A percentile compares a stretch with the other conserved stretches of the same genome.
These are phyloP conservation scores for Xylariaceae sp. DNA, from an alignment of 2,329 filamentous ascomycete species.

Conservation along the genomic window DNA sequence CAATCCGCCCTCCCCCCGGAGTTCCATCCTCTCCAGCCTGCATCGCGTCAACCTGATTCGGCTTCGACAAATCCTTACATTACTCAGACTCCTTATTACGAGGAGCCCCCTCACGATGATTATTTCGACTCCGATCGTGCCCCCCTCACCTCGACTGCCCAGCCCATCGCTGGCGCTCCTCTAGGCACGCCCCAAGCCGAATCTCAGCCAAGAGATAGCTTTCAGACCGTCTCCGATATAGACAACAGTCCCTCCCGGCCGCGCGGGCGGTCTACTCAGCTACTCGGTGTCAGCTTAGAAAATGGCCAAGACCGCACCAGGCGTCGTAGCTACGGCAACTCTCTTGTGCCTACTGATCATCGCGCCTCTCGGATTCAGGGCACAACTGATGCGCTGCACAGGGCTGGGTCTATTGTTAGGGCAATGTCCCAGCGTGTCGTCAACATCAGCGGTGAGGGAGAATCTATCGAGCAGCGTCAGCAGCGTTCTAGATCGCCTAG, in stretches of 20 bases:
- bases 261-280: constrained; percentile 54
- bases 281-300: constrained; percentile 64
- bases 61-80: constrained; percentile 41
- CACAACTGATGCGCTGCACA: constrained; percentile 66
- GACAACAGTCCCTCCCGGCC: constrained; percentile 57
- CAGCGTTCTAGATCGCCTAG: constrained; percentile 63
- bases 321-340: constrained; percentile 63
- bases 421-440: constrained; percentile 97
- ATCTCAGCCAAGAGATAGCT: constrained; percentile 57
- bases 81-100: constrained; percentile 49
- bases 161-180: constrained; percentile 60
- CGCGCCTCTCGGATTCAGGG: constrained; percentile 68
- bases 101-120: constrained; percentile 47
- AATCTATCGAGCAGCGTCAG: constrained; percentile 76
- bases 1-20: constrained; percentile 62
- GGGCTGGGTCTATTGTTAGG: constrained; percentile 77
- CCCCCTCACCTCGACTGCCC: constrained; percentile 61
- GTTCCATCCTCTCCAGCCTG: constrained; percentile 45
- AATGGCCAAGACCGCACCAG: constrained; percentile 57
- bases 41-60: constrained; percentile 37
- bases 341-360: constrained; percentile 56
- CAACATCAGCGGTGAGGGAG: constrained; percentile 92
- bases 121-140: constrained; percentile 63
- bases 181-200: constrained; percentile 47
- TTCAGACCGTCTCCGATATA: constrained; percentile 61